phyloP scores from a whole-genome alignment of 176 grass and related monocot species.

The Alopecurus myosuroides region DNA sequence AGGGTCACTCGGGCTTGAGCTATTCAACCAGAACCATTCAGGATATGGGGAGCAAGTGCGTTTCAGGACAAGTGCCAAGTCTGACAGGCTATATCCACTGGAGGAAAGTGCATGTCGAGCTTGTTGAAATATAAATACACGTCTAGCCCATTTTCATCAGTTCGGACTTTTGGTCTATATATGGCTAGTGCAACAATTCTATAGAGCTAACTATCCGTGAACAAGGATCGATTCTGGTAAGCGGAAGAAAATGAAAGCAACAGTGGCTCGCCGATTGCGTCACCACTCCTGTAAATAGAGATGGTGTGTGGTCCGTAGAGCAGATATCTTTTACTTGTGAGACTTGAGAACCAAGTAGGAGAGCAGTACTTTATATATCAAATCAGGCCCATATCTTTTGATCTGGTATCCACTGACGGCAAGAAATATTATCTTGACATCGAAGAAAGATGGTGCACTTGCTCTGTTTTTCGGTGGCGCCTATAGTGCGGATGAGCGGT shows the following conservation, averaged over 20 bases:
- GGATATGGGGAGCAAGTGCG: neutral
- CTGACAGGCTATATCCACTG: slow-evolving; percentile 40
- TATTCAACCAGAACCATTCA: slow-evolving; percentile 13
- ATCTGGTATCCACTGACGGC: slow-evolving; percentile 48
- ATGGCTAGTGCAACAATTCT: too few relatives aligned
- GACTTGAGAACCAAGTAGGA: slow-evolving; percentile 39
- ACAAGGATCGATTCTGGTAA: slow-evolving; percentile 79
- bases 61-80: neutral
- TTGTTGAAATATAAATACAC: too few relatives aligned
- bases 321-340: neutral
- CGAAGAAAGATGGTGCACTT: slow-evolving; percentile 36
- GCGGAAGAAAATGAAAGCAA: neutral
- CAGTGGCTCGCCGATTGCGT: neutral
- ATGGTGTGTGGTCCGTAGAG: neutral
- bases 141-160: too few relatives aligned
- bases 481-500: slow-evolving; percentile 21
- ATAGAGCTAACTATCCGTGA: slow-evolving; percentile 66
- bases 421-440: slow-evolving; percentile 32
- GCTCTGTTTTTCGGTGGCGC: slow-evolving; percentile 19
- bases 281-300: neutral
- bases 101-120: slow-evolving; percentile 59
- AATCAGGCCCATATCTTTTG: slow-evolving; percentile 49
- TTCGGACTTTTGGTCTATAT: too few relatives aligned
- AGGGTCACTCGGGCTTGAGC: slow-evolving; percentile 31
- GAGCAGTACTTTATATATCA: slow-evolving; percentile 8